phyloP scores from a whole-genome alignment of 257 asterid genomes.

The Cinchona pubescens region DNA sequence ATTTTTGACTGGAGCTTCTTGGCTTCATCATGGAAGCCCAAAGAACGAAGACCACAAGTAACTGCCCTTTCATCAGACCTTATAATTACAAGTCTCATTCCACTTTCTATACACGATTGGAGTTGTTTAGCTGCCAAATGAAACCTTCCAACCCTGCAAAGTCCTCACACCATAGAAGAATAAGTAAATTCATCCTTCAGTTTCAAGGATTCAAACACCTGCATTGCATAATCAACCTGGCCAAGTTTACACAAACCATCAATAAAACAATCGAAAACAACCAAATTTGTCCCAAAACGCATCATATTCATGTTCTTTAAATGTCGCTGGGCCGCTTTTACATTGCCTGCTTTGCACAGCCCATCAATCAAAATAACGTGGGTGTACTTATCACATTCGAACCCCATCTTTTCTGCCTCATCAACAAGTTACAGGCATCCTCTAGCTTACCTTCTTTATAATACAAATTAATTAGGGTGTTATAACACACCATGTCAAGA shows the following conservation, averaged over 20 bases:
- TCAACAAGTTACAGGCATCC: conserved; percentile 48
- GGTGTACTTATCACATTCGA: conserved; percentile 61
- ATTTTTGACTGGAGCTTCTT: conserved; percentile 40
- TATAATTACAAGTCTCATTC: conserved; percentile 46
- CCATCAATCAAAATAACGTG: conserved; percentile 78
- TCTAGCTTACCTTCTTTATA: conserved; percentile 64
- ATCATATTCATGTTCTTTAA: conserved; percentile 46
- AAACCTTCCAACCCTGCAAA: conserved; percentile 64
- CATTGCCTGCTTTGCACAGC: conserved; percentile 65
- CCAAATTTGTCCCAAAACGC: conserved; percentile 56
- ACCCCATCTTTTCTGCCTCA: conserved; percentile 52
- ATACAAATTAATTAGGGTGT: conserved; percentile 62
- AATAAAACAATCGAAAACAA: conserved; percentile 67
- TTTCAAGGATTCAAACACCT: conserved; percentile 50
- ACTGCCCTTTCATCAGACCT: conserved; percentile 57
- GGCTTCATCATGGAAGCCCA: conserved; percentile 36
- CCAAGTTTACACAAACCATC: conserved; percentile 66
- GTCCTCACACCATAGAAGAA: conserved; percentile 69
- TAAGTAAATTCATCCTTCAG: conserved; percentile 68
- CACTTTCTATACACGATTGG: conserved; percentile 53
- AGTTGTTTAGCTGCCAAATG: conserved; percentile 61
- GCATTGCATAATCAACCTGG: conserved; percentile 61
- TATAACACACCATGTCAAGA: conserved; percentile 70
- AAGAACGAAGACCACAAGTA: conserved; percentile 46
- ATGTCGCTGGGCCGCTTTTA: conserved; percentile 52